phyloP scores from a whole-genome alignment of 768 basidiomycete species.

The Trametes elegans region DNA sequence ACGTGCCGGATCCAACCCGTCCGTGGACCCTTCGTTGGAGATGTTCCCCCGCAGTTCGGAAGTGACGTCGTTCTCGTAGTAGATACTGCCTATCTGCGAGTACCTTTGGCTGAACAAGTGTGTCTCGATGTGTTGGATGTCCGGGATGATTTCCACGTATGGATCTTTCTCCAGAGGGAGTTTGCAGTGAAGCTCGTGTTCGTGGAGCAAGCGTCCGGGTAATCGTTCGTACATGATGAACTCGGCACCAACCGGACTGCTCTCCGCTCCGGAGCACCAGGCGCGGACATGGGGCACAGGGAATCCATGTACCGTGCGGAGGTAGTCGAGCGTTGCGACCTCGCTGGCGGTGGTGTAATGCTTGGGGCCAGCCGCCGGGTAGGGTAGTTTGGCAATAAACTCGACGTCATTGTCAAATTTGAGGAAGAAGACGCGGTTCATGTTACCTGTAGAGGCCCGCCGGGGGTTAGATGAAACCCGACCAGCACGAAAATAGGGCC shows the following conservation, averaged over 20 bases:
- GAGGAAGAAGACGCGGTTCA: slow-evolving; percentile 41
- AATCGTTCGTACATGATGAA: slow-evolving; percentile 46
- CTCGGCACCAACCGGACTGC: slow-evolving; percentile 41
- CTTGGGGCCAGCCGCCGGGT: slow-evolving; percentile 36
- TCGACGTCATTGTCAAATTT: slow-evolving; percentile 35
- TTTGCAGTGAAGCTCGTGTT: slow-evolving; percentile 1
- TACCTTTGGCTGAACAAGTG: slow-evolving; percentile 1
- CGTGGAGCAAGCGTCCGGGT: not conserved
- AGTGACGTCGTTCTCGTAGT: slow-evolving; percentile 21
- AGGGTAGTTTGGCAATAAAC: slow-evolving; percentile 44
- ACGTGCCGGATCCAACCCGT: not conserved
- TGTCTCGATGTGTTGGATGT: not conserved
- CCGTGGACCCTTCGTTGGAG: not conserved
- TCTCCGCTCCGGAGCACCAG: slow-evolving; percentile 31
- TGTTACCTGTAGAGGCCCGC: too few relatives aligned
- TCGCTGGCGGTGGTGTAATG: slow-evolving; percentile 43
- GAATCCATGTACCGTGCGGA: slow-evolving; percentile 36
- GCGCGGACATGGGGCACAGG: slow-evolving; percentile 42
- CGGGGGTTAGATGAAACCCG: too few relatives aligned
- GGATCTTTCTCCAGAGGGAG: not conserved
- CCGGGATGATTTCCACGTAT: not conserved
- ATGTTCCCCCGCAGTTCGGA: slow-evolving; percentile 7
- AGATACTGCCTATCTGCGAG: slow-evolving; percentile 20
- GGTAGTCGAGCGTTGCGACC: slow-evolving; percentile 44
- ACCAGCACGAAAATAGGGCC: not conserved